Conservation (phyloP, 1,284 basidiomycete genomes). For the Microbotryum intermedium region DNA sequence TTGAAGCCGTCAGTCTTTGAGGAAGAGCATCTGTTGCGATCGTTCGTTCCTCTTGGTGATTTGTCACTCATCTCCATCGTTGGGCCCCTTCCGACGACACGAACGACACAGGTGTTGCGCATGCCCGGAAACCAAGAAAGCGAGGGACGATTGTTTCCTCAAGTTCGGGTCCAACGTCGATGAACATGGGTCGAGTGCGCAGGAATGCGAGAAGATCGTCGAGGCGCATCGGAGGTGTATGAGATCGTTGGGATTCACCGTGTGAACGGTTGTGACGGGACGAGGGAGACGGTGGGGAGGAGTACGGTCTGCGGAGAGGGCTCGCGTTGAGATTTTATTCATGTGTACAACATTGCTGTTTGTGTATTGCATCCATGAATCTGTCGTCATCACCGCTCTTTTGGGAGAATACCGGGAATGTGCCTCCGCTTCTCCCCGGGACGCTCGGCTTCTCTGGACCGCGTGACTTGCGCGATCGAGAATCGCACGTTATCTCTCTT, state of each 20-base stretch:
- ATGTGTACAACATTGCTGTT: too few species aligned
- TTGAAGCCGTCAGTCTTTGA: slow-evolving; percentile 69
- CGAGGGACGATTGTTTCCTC: slow-evolving; percentile 88
- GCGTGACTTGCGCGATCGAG: too few species aligned
- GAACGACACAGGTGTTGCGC: slow-evolving; percentile 84
- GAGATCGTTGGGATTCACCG: slow-evolving; percentile 49
- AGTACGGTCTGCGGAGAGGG: too few species aligned
- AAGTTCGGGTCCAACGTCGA: slow-evolving; percentile 53
- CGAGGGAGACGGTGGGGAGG: background rate
- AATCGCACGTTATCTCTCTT: too few species aligned
- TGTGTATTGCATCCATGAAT: too few species aligned
- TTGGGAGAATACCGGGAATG: too few species aligned
- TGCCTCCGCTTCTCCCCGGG: too few species aligned
- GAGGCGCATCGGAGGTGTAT: slow-evolving; percentile 80
- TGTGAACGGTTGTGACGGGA: slow-evolving; percentile 19
- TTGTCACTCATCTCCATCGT: too few species aligned
- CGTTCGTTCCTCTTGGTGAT: background rate
- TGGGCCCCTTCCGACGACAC: background rate
- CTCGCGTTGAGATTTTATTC: too few species aligned
- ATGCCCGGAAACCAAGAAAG: slow-evolving; percentile 85
- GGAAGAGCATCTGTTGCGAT: slow-evolving; percentile 47
- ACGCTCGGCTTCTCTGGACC: too few species aligned
- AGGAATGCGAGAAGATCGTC: slow-evolving; percentile 71
- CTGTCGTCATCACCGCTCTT: too few species aligned
- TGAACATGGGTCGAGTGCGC: slow-evolving; percentile 50